These are phyloP conservation scores for Paragyromitra xinjiangensis DNA, from an alignment of 495 filamentous ascomycete species.

Conservation along the genomic window DNA sequence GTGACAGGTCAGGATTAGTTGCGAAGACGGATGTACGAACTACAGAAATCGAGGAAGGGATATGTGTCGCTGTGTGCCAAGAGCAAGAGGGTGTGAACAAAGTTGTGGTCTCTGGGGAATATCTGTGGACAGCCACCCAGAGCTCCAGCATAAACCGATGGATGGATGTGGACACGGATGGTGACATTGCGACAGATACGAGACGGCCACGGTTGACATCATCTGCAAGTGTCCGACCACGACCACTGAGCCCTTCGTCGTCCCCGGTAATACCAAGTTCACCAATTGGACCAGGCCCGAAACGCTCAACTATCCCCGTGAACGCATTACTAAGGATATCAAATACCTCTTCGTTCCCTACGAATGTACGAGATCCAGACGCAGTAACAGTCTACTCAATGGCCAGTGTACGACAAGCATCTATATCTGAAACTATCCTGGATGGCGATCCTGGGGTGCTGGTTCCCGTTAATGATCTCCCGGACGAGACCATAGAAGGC, in stretches of 20 bases:
- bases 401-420: conserved; percentile 65
- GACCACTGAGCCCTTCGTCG: conserved; percentile 57
- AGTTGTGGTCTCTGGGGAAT: conserved; percentile 78
- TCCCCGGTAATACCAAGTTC: conserved; percentile 59
- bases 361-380: conserved; percentile 64
- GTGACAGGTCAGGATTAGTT: conserved; percentile 87
- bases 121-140: conserved; percentile 93
- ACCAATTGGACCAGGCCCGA: conserved; percentile 54
- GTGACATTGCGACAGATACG: conserved; percentile 60
- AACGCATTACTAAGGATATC: conserved; percentile 81
- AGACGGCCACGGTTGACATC: conserved; percentile 51
- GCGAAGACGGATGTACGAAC: conserved; percentile 90
- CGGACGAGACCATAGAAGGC: conserved; percentile 88
- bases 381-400: conserved; percentile 63
- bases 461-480: conserved; percentile 75
- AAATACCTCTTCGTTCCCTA: conserved; percentile 79
- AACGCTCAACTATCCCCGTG: conserved; percentile 72
- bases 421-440: conserved; percentile 66
- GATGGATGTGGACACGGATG: conserved; percentile 82
- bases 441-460: conserved; percentile 68
- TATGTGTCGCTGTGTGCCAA: conserved; percentile 86
- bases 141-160: conserved; percentile 96
- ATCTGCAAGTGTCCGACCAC: conserved; percentile 54
- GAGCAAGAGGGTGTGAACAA: conserved; percentile 87
- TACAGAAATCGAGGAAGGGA: conserved; percentile 81